Base-by-base conservation (phyloP, 768 basidiomycete species). In the Terana coerulea region DNA sequence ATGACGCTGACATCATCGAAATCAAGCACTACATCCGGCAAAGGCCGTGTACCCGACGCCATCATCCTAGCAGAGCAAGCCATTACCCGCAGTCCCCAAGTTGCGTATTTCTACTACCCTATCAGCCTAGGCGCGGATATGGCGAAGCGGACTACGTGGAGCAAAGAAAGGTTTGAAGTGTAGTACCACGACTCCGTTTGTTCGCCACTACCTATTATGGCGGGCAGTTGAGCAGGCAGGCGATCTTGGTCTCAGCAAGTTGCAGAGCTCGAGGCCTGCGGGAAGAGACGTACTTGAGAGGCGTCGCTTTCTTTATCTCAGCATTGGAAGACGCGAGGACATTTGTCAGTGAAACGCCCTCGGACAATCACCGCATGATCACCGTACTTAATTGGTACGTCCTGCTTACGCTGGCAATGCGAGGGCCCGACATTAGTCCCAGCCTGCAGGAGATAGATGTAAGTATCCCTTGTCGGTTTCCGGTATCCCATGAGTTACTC, bases 131-230 rank as follows among this genome's bases (percentile, higher is more conserved):
- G 74, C 0, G 65, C 72, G 1, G 72, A 84, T 52, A 61, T 68
- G 35, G 68, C 72, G 5, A n/a, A 70, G 73, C 17, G 83, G 80
- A 1, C 68, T 86, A 22, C 75, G 80, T 7, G 80, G 75, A 1
- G 78, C 81, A 53, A 85, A 86, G 71, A 80, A 86, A 59, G 84
- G 84, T 1, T 54, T 86, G 58, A 83, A 80, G 60, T 77, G 79
- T 67, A 73, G 72, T 52, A 61, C 70, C 12, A 74, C 71, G 12
- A 75, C 81, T 11, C 74, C 78, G 3, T 87, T 84, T 52, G 63
- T 86, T 5, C 74, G 73, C 35, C 76, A 74, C 51, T 75, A 75
- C 61, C 64, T 86, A 61, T 72, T 81, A 66, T 78, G 81, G 55
- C 76, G 84, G 15, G 78, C 82, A 0, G 75, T 82, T 3, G 77